Evolutionary conservation across 768 basidiomycete species (phyloP).

Genomic region (Suillus discolor): DNA sequence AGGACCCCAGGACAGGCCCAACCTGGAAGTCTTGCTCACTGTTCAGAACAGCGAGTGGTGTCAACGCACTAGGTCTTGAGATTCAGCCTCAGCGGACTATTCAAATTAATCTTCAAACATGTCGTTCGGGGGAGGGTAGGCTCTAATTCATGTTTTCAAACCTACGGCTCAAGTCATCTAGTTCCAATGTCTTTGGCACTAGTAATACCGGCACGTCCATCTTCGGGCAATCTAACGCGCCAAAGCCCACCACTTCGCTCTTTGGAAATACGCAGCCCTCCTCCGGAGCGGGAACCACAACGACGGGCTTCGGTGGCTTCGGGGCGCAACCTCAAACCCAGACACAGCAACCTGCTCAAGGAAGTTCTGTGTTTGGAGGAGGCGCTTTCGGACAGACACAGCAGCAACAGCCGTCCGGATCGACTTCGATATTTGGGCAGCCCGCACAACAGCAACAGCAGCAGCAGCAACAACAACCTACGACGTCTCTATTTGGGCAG

Average conservation of each 20-base stretch:
- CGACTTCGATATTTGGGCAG: conserved; percentile 31
- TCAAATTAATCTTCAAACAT: background rate
- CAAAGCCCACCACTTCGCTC: conserved; percentile 13
- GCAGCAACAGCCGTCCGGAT: conserved; percentile 28
- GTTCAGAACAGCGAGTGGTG: background rate
- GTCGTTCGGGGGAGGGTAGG: background rate
- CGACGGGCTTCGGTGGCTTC: conserved; percentile 27
- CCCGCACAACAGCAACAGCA: conserved; percentile 22
- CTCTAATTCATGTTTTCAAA: background rate
- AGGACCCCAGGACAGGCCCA: background rate
- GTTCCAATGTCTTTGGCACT: conserved; percentile 5
- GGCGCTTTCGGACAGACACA: conserved; percentile 12
- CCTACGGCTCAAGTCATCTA: background rate
- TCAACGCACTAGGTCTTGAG: background rate
- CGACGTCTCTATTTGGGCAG: conserved; percentile 41
- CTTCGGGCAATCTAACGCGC: conserved; percentile 7
- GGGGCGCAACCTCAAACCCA: conserved; percentile 36
- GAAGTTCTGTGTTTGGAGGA: conserved; percentile 23
- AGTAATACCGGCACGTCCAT: background rate
- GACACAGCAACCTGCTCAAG: conserved; percentile 22
- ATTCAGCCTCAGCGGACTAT: background rate
- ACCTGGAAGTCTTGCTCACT: background rate
- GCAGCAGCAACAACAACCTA: conserved; percentile 32
- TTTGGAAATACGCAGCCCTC: conserved; percentile 34
- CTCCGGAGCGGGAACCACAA: conserved; percentile 12